A percentile compares a stretch with the other conserved stretches of the same genome.
Conservation (phyloP, 345 rosid species). For the Laguncularia racemosa region DNA sequence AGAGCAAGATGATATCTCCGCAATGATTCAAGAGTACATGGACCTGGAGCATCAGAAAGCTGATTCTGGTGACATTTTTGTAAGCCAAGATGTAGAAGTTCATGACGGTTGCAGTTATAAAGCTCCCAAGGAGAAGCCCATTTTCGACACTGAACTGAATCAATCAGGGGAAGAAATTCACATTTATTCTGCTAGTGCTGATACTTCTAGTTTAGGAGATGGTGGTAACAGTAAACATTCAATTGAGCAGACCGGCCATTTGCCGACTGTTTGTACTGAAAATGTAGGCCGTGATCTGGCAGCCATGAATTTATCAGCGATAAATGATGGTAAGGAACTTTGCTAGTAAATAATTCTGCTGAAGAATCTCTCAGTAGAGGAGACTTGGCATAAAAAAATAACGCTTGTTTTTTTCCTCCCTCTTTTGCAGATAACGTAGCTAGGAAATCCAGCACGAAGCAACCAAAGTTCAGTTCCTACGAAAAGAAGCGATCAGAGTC, state of each 20-base stretch:
- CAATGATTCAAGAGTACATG: constrained; percentile 7
- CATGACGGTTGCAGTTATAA: background rate
- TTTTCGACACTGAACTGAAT: too few species aligned
- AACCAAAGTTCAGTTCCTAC: constrained; percentile 5
- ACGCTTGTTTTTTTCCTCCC: background rate
- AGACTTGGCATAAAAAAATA: background rate
- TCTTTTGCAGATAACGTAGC: constrained; percentile 7
- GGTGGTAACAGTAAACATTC: too few species aligned
- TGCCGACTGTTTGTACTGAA: too few species aligned
- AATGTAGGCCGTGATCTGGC: background rate
- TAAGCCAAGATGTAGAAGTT: constrained; percentile 2
- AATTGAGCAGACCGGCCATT: too few species aligned
- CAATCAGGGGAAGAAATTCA: too few species aligned
- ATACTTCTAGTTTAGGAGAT: too few species aligned
- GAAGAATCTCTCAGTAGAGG: background rate
- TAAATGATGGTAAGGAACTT: background rate
- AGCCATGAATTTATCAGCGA: background rate
- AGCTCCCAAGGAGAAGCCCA: background rate
- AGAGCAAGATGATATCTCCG: constrained; percentile 5
- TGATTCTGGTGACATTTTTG: background rate
- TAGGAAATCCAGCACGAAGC: constrained; percentile 6
- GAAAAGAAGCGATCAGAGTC: constrained; percentile 2
- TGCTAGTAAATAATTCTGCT: background rate
- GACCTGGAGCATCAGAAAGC: constrained; percentile 5
- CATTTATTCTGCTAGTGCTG: too few species aligned